Percentiles rank a stretch among this genome's conserved stretches.
Evolutionary conservation across 345 rosid genomes (phyloP).

Genomic region (Litchi chinensis): DNA sequence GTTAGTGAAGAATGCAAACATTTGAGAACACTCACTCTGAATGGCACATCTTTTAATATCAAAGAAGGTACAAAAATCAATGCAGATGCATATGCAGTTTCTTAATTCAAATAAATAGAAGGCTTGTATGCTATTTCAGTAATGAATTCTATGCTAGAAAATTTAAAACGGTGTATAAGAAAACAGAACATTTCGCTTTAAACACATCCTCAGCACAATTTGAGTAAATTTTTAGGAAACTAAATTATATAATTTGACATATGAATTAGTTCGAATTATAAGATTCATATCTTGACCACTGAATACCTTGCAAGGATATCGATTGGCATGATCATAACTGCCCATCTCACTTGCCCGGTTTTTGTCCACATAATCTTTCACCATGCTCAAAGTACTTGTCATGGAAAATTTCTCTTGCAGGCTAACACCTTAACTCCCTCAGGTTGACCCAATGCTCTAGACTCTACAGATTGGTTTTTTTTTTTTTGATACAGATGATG

Average conservation of each 20-base stretch:
- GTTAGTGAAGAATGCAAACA: not conserved
- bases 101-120: not conserved
- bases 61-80: not conserved
- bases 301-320: constrained; percentile 29
- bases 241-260: not conserved
- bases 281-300: constrained; percentile 67
- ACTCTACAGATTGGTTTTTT: constrained; percentile 35
- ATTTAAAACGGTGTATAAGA: not conserved
- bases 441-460: too few species aligned
- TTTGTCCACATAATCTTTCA: too few species aligned
- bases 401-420: too few species aligned
- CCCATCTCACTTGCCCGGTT: too few species aligned
- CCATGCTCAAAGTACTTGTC: too few species aligned
- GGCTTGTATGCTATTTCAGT: not conserved
- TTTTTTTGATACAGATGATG: too few species aligned
- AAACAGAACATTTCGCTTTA: not conserved
- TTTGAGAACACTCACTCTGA: not conserved
- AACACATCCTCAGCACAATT: not conserved
- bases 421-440: too few species aligned
- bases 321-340: too few species aligned
- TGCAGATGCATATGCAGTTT: not conserved
- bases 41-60: not conserved
- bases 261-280: not conserved
- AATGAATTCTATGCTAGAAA: not conserved
- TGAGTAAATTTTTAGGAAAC: not conserved